Conservation (phyloP, 352 stramenopile genomes). For the Phytophthora lateralis region DNA sequence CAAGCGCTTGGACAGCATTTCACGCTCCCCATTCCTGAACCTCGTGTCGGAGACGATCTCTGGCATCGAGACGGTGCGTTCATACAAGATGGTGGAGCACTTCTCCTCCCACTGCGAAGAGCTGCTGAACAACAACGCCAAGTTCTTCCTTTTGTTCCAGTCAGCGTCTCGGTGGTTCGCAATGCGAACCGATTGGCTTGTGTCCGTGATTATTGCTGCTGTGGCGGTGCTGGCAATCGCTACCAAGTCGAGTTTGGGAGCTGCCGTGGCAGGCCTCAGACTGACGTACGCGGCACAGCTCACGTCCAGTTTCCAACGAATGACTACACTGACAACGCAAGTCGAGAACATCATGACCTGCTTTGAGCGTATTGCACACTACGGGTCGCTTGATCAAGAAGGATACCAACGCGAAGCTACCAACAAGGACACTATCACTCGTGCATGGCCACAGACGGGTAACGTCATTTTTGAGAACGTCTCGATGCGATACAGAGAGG, state of each 20-base stretch:
- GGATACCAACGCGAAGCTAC: constrained; percentile 28
- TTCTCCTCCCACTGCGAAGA: constrained; percentile 46
- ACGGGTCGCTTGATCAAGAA: constrained; percentile 43
- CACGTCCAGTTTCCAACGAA: constrained; percentile 50
- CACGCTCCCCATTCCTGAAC: constrained; percentile 90
- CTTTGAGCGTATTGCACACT: constrained; percentile 48
- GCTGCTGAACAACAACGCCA: constrained; percentile 47
- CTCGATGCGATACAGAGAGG: constrained; percentile 50
- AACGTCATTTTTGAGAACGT: constrained; percentile 48
- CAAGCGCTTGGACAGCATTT: constrained; percentile 94
- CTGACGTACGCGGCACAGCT: constrained; percentile 47
- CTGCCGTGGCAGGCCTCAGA: constrained; percentile 29
- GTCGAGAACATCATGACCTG: constrained; percentile 67
- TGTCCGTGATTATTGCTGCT: constrained; percentile 85
- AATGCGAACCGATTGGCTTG: constrained; percentile 86
- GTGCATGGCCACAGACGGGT: constrained; percentile 46
- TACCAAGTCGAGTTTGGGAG: constrained; percentile 41
- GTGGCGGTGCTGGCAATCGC: constrained; percentile 87
- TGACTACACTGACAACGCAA: constrained; percentile 30
- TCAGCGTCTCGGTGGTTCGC: constrained; percentile 89
- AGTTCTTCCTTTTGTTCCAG: constrained; percentile 47
- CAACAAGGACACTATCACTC: constrained; percentile 6
- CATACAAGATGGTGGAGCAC: constrained; percentile 52
- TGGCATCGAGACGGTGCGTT: constrained; percentile 93
- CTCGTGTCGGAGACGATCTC: constrained; percentile 93